These are phyloP conservation scores for Aspergillus pseudotamarii DNA, from an alignment of 2,329 filamentous ascomycete genomes.

Conservation along the genomic window DNA sequence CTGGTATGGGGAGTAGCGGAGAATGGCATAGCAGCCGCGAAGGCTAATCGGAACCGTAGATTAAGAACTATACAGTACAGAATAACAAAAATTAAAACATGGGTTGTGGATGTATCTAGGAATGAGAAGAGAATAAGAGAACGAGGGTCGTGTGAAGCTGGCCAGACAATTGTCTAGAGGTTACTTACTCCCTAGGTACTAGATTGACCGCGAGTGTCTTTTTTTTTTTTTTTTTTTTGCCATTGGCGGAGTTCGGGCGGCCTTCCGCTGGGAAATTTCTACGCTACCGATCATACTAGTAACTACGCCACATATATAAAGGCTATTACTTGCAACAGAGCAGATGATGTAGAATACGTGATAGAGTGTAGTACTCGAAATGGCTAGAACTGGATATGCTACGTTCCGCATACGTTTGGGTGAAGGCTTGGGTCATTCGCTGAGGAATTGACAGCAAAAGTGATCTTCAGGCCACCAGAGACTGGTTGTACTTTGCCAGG, in stretches of 20 bases:
- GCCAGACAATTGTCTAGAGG: neutral
- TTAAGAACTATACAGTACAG: neutral
- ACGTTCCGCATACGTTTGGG: neutral
- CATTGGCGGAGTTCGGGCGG: slow-evolving; percentile 11
- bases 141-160: slow-evolving; percentile 3
- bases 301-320: neutral
- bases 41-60: neutral
- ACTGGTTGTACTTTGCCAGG: neutral
- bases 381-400: neutral
- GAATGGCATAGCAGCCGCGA: slow-evolving; percentile 23
- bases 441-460: neutral
- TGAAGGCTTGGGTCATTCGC: neutral
- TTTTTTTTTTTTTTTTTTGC: slow-evolving; percentile 4
- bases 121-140: slow-evolving; percentile 1
- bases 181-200: neutral
- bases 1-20: slow-evolving; percentile 24
- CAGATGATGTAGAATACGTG: neutral
- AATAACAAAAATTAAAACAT: slow-evolving; percentile 2
- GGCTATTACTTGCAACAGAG: neutral
- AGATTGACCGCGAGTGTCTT: neutral
- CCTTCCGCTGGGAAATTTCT: slow-evolving; percentile 14
- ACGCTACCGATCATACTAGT: neutral
- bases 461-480: neutral
- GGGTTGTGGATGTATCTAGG: neutral
- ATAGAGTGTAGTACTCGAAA: neutral